Evolutionary conservation across 352 stramenopile genomes (phyloP), one percentile per base, ranked within the genome.

Genomic region (Globisporangium echinulatum): DNA sequence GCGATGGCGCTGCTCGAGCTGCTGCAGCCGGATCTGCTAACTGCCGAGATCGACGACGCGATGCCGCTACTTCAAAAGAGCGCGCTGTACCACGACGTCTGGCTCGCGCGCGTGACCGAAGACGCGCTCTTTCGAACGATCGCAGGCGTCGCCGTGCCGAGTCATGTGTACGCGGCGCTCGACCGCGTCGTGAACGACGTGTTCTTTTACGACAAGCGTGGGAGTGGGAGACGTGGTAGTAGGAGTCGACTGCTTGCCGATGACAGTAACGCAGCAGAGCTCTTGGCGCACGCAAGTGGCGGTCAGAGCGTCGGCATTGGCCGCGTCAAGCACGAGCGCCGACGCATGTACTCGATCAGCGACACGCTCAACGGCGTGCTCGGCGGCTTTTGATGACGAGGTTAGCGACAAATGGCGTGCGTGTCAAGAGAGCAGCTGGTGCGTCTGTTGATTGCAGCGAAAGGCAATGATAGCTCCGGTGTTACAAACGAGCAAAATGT

Each of bases 1-100:
- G 80, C 82, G 1, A 85, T 96, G 66, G 87, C 85, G 3, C 88
- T 96, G 62, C 78, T 92, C 52, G 76, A 90, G 51, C 47, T 96
- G 17, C 62, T 96, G 33, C 65, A 62, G 7, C 58, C 62, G 4
- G 72, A 82, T 36, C 49, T 96, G 17, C 44, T 92, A 25, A 54
- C 70, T 3, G 71, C 70, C 4, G 81, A 92, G 36, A 77, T 94
- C n/a, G 85, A 94, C 33, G 73, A 82, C 46, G 82, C 77, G 3
- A 76, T 94, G 40, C 85, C 83, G 13, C 64, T 92, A 19, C 63
- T 94, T 52, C 85, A 94, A 52, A 79, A 77, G 54, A 89, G 78
- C 53, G 63, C 74, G 14, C 62, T 84, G 36, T 87, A 80, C 61
- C 81, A 92, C 38, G 71, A 84, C 43, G 44, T 71, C 6, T 94